phyloP scores from a whole-genome alignment of 108 stramenopile genomes.

The Fragilariopsis cylindrus region DNA sequence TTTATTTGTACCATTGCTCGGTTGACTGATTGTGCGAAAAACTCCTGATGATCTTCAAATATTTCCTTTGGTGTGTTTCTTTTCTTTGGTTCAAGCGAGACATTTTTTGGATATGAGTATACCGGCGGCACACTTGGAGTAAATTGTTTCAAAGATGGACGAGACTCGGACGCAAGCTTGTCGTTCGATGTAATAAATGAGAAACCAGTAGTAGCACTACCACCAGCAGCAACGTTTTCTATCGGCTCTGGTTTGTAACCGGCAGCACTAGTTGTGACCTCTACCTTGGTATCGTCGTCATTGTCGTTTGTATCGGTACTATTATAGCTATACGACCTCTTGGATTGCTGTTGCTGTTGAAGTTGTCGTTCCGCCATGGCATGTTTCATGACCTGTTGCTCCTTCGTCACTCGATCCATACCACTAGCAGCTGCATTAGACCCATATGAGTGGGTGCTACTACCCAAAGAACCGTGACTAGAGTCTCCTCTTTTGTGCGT shows the following conservation, averaged over 20 bases:
- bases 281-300: slow-evolving; percentile 23
- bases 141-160: slow-evolving; percentile 1
- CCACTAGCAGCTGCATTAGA: slow-evolving; percentile 7
- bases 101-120: not conserved
- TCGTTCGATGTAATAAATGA: not conserved
- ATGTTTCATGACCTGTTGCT: slow-evolving; percentile 40
- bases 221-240: not conserved
- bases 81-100: slow-evolving; percentile 7
- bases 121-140: not conserved
- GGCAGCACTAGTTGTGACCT: slow-evolving; percentile 9
- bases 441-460: not conserved
- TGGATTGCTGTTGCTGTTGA: slow-evolving; percentile 7
- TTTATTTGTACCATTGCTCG: slow-evolving; percentile 27
- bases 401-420: slow-evolving; percentile 28
- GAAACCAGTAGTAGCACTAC: not conserved
- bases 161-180: not conserved
- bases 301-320: not conserved
- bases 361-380: slow-evolving; percentile 38
- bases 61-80: slow-evolving; percentile 29
- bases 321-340: not conserved
- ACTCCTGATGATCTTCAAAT: slow-evolving; percentile 39
- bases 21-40: slow-evolving; percentile 37
- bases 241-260: slow-evolving; percentile 18
- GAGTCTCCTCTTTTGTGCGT: slow-evolving; percentile 4
- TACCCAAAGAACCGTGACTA: not conserved